Conservation (phyloP, 2,329 filamentous ascomycete genomes). For the Aureobasidium melanogenum region DNA sequence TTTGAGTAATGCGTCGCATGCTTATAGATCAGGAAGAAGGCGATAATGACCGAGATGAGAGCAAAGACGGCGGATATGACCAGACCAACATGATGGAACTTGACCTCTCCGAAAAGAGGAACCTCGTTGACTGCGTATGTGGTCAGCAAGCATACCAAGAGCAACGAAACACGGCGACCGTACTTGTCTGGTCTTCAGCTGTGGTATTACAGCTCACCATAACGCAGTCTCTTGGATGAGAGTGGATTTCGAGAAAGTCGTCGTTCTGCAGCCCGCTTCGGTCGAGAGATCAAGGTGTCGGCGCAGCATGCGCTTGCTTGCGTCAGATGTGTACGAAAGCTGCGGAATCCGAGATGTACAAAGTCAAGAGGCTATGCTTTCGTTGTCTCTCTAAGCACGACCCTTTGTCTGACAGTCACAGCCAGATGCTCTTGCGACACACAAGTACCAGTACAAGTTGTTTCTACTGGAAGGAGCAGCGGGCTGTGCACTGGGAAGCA, state of each 20-base stretch:
- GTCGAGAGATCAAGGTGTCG: neutral
- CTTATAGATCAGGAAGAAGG: constrained; percentile 45
- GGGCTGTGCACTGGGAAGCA: neutral
- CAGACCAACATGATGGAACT: constrained; percentile 49
- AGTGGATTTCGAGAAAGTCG: neutral
- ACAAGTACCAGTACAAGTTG: neutral
- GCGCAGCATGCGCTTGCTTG: constrained; percentile 4
- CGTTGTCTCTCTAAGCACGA: neutral
- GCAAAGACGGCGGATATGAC: constrained; percentile 46
- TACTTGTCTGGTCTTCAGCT: constrained; percentile 38
- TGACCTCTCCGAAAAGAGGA: constrained; percentile 42
- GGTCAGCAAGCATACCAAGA: neutral
- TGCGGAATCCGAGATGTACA: neutral
- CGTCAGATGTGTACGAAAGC: neutral
- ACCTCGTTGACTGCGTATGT: constrained; percentile 34
- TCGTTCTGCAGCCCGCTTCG: neutral
- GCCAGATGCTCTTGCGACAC: neutral
- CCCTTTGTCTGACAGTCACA: neutral
- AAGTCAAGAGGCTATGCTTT: neutral
- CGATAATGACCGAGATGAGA: constrained; percentile 41
- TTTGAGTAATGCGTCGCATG: constrained; percentile 53
- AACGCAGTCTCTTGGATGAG: neutral
- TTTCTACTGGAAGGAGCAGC: neutral
- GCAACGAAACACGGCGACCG: constrained; percentile 4
- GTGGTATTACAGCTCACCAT: constrained; percentile 40